Percentiles rank a stretch among this genome's conserved stretches.
Conservation (phyloP, 805 yeast genomes). For the Zygoascus biomembranicola region DNA sequence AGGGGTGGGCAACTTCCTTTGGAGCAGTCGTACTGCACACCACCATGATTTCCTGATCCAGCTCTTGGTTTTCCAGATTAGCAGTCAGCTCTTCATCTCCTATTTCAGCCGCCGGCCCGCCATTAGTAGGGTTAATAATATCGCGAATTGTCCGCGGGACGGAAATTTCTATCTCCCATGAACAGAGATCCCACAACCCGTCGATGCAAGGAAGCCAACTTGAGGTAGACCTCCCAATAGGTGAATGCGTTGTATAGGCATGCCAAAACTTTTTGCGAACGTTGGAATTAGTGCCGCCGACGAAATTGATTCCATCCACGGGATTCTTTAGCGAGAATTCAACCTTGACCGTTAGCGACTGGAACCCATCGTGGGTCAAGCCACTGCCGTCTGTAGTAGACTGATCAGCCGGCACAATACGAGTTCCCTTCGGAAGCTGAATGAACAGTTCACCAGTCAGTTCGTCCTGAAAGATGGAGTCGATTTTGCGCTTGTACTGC, state of each 20-base stretch:
- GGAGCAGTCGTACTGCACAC: slow-evolving; percentile 40
- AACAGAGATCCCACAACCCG: slow-evolving; percentile 73
- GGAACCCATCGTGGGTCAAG: slow-evolving; percentile 36
- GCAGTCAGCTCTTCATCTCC: slow-evolving; percentile 29
- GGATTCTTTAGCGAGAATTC: slow-evolving; percentile 60
- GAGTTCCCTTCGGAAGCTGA: slow-evolving; percentile 56
- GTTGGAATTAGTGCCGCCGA: slow-evolving; percentile 46
- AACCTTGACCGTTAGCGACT: slow-evolving; percentile 66
- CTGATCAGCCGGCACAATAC: slow-evolving; percentile 44
- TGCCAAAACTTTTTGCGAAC: slow-evolving; percentile 53
- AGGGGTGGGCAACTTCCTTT: slow-evolving; percentile 54
- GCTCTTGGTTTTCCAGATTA: slow-evolving; percentile 21
- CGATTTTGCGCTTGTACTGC: slow-evolving; percentile 43
- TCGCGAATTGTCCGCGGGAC: slow-evolving; percentile 75
- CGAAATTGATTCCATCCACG: slow-evolving; percentile 66
- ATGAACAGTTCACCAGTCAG: slow-evolving; percentile 60
- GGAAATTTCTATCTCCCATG: slow-evolving; percentile 87
- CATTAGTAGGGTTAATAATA: slow-evolving; percentile 28
- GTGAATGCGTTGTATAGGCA: slow-evolving; percentile 76
- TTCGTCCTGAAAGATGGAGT: slow-evolving; percentile 42
- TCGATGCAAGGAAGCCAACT: slow-evolving; percentile 99
- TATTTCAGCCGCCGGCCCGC: slow-evolving; percentile 18
- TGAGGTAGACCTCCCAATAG: slow-evolving; percentile 71
- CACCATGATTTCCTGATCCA: slow-evolving; percentile 30
- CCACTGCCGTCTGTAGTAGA: slow-evolving; percentile 14